These are phyloP conservation scores for Rhodotorula sp. DNA, from an alignment of 1,284 basidiomycete genomes.

Conservation along the genomic window DNA sequence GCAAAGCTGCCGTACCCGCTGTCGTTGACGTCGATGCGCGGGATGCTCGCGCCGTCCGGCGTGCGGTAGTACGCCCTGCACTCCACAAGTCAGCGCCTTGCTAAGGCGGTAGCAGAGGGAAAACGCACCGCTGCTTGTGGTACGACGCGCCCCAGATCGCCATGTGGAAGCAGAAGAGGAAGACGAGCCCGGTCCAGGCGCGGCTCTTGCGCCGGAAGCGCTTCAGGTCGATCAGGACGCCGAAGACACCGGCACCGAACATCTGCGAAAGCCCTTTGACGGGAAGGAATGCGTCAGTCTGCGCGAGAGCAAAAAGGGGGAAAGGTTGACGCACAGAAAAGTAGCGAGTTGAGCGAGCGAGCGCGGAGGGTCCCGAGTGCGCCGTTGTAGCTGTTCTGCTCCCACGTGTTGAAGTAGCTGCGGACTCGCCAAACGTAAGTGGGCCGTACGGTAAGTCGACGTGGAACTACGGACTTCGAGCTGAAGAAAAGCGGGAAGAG, in stretches of 20 bases:
- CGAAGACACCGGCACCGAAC: constrained; percentile 62
- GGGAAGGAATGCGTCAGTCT: not conserved
- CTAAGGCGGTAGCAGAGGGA: too few relatives aligned
- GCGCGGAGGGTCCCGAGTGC: constrained; percentile 49
- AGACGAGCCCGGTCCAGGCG: constrained; percentile 64
- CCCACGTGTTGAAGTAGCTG: constrained; percentile 42
- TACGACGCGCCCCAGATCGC: constrained; percentile 68
- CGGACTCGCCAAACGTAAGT: not conserved
- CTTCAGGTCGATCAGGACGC: constrained; percentile 63
- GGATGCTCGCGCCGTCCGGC: constrained; percentile 47
- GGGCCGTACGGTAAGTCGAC: too few relatives aligned
- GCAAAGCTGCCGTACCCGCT: constrained; percentile 59
- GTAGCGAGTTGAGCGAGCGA: constrained; percentile 50
- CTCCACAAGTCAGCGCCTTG: too few relatives aligned
- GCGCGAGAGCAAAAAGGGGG: not conserved
- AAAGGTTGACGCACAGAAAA: constrained; percentile 49
- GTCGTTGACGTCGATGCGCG: constrained; percentile 62
- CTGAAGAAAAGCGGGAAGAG: constrained; percentile 47
- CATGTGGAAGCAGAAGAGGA: constrained; percentile 65
- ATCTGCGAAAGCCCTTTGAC: constrained; percentile 47
- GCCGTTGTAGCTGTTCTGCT: constrained; percentile 46
- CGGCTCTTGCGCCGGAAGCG: constrained; percentile 61
- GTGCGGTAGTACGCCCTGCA: constrained; percentile 60
- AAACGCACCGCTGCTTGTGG: constrained; percentile 65
- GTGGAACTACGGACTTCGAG: constrained; percentile 35